phyloP scores from a whole-genome alignment of 345 rosid genomes.

The Syzygium aqueum region DNA sequence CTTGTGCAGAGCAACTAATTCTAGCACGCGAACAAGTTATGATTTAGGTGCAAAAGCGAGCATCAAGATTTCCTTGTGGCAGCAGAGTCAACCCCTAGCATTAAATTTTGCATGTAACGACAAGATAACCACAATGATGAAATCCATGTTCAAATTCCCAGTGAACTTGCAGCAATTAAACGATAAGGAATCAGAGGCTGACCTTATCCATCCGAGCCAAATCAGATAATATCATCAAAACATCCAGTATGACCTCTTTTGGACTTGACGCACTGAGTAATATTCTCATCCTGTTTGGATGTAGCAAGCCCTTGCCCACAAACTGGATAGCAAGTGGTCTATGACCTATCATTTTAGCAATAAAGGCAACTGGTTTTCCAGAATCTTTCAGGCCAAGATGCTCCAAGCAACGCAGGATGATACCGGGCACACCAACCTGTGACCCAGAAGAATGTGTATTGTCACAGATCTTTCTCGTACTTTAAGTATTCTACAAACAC shows the following conservation, averaged over 20 bases:
- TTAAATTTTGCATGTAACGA: not conserved
- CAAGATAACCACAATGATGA: not conserved
- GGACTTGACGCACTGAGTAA: slow-evolving; percentile 65
- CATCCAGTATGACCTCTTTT: slow-evolving; percentile 71
- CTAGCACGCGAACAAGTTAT: not conserved
- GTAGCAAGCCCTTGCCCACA: slow-evolving; percentile 74
- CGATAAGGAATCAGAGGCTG: slow-evolving; percentile 9
- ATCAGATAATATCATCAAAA: slow-evolving; percentile 88
- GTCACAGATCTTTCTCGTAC: not conserved
- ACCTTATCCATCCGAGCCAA: slow-evolving; percentile 95
- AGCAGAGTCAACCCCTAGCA: not conserved
- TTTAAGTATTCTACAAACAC: not conserved
- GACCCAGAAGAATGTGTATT: not conserved
- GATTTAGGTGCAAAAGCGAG: not conserved
- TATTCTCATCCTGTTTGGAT: slow-evolving; percentile 66
- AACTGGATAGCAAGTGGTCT: slow-evolving; percentile 76
- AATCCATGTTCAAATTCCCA: not conserved
- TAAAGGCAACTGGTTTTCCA: slow-evolving; percentile 79
- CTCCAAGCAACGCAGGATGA: slow-evolving; percentile 66
- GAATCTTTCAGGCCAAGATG: slow-evolving; percentile 72
- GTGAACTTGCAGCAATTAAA: not conserved
- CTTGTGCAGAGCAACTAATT: not conserved
- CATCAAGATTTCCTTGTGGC: not conserved
- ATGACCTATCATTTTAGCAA: slow-evolving; percentile 84
- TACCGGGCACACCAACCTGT: slow-evolving; percentile 73